Conservation (phyloP, 345 rosid genomes). For the Psidium friedrichsthalianum region DNA sequence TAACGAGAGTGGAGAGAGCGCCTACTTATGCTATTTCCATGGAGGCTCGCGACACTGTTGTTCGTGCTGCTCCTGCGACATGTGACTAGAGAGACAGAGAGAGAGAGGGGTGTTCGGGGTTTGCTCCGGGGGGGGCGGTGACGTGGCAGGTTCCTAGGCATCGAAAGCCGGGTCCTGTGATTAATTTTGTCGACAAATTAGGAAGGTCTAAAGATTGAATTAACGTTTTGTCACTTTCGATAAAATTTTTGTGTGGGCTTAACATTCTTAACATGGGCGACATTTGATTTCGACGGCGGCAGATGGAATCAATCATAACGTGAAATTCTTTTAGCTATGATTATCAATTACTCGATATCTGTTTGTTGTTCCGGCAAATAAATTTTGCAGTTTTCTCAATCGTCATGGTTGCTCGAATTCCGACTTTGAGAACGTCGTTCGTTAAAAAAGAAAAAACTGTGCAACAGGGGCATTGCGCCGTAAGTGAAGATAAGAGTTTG, state of each 20-base stretch:
- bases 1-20: not conserved
- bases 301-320: too few species aligned
- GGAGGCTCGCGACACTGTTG: not conserved
- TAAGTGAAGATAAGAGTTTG: not conserved
- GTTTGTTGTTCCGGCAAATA: rapidly evolving
- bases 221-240: too few species aligned
- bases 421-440: rapidly evolving
- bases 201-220: not conserved
- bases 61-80: not conserved
- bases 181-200: not conserved
- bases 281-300: too few species aligned
- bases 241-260: too few species aligned
- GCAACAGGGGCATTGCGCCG: rapidly evolving
- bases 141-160: not conserved
- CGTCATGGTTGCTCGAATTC: rapidly evolving
- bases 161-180: not conserved
- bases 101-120: not conserved
- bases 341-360: not conserved
- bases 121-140: not conserved
- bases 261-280: too few species aligned
- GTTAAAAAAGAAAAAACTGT: not conserved
- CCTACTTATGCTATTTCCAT: not conserved
- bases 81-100: not conserved
- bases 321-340: not conserved
- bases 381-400: not conserved